A percentile compares a stretch with the other conserved stretches of the same genome.
Evolutionary conservation across 768 basidiomycete species (phyloP).

Genomic region (Hypholoma sublateritium): DNA sequence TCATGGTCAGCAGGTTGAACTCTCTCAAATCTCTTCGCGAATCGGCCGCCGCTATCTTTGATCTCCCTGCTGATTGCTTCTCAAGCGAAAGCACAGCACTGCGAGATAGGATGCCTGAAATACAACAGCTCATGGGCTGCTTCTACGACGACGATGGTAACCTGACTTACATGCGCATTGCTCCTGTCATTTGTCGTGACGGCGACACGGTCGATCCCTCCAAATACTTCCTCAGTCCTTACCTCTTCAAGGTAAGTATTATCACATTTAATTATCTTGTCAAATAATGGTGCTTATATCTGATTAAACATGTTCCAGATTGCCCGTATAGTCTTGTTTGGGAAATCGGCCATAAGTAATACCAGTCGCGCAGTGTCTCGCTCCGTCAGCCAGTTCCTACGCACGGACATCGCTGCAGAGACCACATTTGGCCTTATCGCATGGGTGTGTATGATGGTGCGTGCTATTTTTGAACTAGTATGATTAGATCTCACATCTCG

Average conservation of each 20-base stretch:
- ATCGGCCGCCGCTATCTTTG: no score
- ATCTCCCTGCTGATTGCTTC: no score
- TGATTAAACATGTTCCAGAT: not conserved
- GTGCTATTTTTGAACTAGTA: not conserved
- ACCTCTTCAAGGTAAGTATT: not conserved
- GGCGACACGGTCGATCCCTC: not conserved
- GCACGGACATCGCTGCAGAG: not conserved
- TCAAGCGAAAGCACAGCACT: no score
- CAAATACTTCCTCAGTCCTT: not conserved
- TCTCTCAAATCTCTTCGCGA: no score
- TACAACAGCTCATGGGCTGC: not conserved
- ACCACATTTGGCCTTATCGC: constrained; percentile 1
- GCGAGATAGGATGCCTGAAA: no score
- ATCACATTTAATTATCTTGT: not conserved
- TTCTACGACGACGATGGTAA: no score
- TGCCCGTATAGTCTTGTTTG: not conserved
- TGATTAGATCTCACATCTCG: not conserved
- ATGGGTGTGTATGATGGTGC: not conserved
- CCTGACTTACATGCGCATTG: not conserved
- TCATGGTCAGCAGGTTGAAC: no score
- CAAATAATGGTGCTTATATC: no score
- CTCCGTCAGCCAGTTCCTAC: not conserved
- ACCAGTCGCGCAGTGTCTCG: not conserved
- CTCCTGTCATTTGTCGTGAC: not conserved
- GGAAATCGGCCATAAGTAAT: not conserved